Base-by-base conservation (phyloP, 2,329 filamentous ascomycete genomes). In the Claviceps capensis region DNA sequence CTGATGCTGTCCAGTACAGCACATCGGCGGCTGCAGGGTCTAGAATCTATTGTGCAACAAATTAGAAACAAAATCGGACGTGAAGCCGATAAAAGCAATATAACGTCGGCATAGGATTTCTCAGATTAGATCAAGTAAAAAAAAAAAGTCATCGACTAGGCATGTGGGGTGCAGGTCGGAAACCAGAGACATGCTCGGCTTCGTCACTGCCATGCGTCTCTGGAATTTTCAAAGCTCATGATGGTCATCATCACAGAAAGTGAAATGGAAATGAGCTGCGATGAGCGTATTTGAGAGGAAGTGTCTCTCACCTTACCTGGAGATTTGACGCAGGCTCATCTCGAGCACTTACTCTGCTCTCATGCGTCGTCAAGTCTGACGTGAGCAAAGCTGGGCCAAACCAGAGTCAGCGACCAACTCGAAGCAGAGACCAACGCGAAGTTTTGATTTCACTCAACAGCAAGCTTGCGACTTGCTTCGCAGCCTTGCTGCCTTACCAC, bases 71-170 rank as follows among this genome's bases (percentile, higher is more conserved):
- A 64, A 45, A 58, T 61, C 48, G 51, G 56, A 36, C 53, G 57
- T 51, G 55, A 56, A 52, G 53, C 50, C 34, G 53, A 51, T 44
- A 45, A 51, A 45, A 58, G 55, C 26, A 53, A 49, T 30, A 50
- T 55, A 43, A 49, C 30, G n/a, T 26, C 8, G 19, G 22, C n/a
- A 37, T 48, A 36, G 38, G 23, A 16, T 19, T 22, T 53, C 48
- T 81, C 77, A 80, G 77, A 81, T 81, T 80, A 81, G 78, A 80
- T 81, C 77, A 81, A 81, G 77, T 80, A 79, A 46, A 71, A 73
- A 54, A 47, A 54, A 54, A 47, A 54, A 60, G 55, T 69, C 67
- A 69, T 60, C 55, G 64, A 62, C 57, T 54, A 55, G 58, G 54
- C 60, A 47, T 54, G 47, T 34, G 43, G 54, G 45, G 48, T 53